Conservation (phyloP, 73 alveolate species). For the Symbiodinium natans region DNA sequence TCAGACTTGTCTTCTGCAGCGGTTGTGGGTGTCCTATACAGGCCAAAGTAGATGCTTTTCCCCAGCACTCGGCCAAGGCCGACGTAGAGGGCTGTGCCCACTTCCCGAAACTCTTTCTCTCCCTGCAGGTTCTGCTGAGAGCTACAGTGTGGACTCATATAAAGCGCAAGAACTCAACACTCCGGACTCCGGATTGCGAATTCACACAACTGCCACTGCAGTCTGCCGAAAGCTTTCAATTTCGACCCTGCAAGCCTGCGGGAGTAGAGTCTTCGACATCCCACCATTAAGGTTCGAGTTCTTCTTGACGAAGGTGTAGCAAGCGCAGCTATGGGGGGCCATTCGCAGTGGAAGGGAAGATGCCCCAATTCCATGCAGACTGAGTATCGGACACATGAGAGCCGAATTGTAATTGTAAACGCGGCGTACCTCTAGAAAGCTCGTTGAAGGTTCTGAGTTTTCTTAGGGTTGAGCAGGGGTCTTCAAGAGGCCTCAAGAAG, state of each 20-base stretch:
- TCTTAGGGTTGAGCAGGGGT: too few relatives aligned
- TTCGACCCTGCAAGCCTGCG: not conserved
- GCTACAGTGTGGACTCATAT: too few relatives aligned
- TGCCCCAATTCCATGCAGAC: not conserved
- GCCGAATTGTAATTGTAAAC: too few relatives aligned
- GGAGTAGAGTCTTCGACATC: not conserved
- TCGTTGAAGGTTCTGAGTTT: too few relatives aligned
- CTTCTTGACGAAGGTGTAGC: not conserved
- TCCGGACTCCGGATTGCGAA: too few relatives aligned
- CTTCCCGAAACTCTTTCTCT: not conserved
- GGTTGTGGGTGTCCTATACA: not conserved
- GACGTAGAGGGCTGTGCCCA: not conserved
- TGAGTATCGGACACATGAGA: too few relatives aligned
- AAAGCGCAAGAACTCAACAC: too few relatives aligned
- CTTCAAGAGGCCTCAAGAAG: too few relatives aligned
- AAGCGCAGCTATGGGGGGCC: not conserved
- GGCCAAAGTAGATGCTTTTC: not conserved
- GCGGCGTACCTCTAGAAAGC: too few relatives aligned
- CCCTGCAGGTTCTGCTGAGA: not conserved
- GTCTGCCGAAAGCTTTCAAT: too few relatives aligned
- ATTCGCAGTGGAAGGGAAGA: not conserved
- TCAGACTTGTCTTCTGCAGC: not conserved
- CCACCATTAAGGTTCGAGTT: not conserved
- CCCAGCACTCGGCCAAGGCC: not conserved
- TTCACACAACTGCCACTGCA: too few relatives aligned